Evolutionary conservation across 306 rosid genomes (phyloP), one percentile per base, ranked within the genome.

Genomic region (Acacia crassicarpa): DNA sequence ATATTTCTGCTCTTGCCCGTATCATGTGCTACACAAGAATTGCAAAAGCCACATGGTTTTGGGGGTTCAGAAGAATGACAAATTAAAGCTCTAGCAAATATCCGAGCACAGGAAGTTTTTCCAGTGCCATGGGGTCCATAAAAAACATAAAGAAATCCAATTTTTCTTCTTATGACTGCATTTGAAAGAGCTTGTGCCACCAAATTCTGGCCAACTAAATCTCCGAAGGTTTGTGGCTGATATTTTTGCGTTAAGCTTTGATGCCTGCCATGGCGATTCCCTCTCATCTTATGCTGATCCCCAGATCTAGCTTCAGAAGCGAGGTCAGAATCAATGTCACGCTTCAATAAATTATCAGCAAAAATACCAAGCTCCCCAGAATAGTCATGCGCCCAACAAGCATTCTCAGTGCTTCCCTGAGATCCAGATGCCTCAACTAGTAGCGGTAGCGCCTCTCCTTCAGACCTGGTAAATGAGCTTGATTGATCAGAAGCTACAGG

Each of bases 61-160:
- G 90, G 89, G 84, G 86, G 94, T 53, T 92, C 98, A 63, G 86
- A 46, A 78, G 99, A 90, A 84, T 81, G 94, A 86, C 99, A 96
- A 86, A 92, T 96, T 80, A 96, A 85, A 84, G 99, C 98, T 88
- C 93, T 88, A 17, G 99, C 92, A 86, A 96, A 92, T 77, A 96
- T 86, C 25, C 97, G 98, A 77, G 99, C 99, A 77, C 91, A 89
- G 2, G 99, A 93, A 14, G 98, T 96, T 82, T 96, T 96, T 40
- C 99, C 99, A 1, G 98, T 96, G 63, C 99, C 99, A 83, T 91
- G 99, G 67, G 99, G 98, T 77, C 99, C 99, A 72, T 93, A 89
- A 89, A 96, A 96, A 77, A 93, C 97, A 81, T 96, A 96, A 30
- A 96, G 80, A 83, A 93, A 76, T 17, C 98, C 99, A 81, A 96